phyloP scores from a whole-genome alignment of 169 alveolate species.

The Plasmodium malariae region DNA sequence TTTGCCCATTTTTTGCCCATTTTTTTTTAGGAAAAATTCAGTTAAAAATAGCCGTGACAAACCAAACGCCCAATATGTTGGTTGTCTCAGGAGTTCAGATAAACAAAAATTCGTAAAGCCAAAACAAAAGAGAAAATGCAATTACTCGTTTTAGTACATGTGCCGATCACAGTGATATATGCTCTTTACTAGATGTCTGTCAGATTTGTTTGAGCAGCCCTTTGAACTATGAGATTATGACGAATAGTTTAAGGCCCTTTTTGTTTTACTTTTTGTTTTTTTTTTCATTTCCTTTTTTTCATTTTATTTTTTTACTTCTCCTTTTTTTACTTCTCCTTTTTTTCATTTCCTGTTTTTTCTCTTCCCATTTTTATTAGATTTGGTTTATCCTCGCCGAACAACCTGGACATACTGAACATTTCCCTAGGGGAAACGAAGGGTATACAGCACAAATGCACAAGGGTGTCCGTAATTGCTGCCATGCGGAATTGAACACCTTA shows the following conservation, averaged over 20 bases:
- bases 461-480: neutral
- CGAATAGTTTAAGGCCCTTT: too few relatives aligned
- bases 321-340: neutral
- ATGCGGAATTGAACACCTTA: neutral
- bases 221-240: too few relatives aligned
- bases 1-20: neutral
- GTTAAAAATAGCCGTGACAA: conserved; percentile 45
- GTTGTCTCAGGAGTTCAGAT: conserved; percentile 74
- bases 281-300: too few relatives aligned
- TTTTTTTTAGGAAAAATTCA: conserved; percentile 41
- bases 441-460: neutral
- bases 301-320: neutral
- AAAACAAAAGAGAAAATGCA: too few relatives aligned
- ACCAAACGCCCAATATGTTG: conserved; percentile 29
- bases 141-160: neutral
- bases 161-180: neutral
- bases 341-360: neutral
- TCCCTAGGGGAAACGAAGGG: conserved; percentile 68
- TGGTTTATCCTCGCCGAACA: conserved; percentile 69
- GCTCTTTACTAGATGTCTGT: too few relatives aligned
- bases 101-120: conserved; percentile 65
- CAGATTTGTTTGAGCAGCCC: too few relatives aligned
- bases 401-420: conserved; percentile 36
- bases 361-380: conserved; percentile 17
- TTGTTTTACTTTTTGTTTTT: too few relatives aligned